A percentile compares a stretch with the other conserved stretches of the same genome.
Conservation (phyloP, 2,329 filamentous ascomycete genomes). For the Cytospora schulzeri region DNA sequence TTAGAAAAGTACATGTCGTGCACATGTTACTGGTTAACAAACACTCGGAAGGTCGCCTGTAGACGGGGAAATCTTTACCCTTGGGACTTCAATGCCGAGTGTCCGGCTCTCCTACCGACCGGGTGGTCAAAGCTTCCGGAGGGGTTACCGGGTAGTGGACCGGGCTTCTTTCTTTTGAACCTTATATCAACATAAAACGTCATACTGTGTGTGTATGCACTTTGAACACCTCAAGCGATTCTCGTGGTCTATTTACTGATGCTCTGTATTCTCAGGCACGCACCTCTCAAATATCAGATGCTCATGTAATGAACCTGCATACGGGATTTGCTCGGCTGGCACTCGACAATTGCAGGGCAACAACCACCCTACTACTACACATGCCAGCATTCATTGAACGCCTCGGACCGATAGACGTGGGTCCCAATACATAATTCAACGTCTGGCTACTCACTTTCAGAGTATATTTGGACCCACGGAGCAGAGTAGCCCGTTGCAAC, state of each 20-base stretch:
- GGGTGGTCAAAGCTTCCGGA: background rate
- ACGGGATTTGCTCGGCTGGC: background rate
- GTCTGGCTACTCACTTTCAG: background rate
- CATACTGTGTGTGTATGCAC: background rate
- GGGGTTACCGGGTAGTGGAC: background rate
- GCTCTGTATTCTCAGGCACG: background rate
- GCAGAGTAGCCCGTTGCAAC: background rate
- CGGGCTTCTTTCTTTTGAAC: background rate
- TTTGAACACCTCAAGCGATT: background rate
- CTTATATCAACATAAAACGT: background rate
- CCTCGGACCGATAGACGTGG: background rate
- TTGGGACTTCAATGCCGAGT: background rate
- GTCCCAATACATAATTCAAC: background rate
- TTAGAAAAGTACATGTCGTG: no score
- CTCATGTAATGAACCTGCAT: background rate
- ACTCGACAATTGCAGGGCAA: background rate
- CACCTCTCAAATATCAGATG: background rate
- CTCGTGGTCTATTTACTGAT: background rate
- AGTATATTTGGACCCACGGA: background rate
- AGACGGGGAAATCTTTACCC: background rate
- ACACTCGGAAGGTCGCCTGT: background rate
- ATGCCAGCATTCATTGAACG: background rate
- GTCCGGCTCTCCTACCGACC: background rate
- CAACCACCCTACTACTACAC: background rate
- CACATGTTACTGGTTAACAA: no score